phyloP scores from a whole-genome alignment of 1,284 basidiomycete species.

The Heterobasidion annosum region DNA sequence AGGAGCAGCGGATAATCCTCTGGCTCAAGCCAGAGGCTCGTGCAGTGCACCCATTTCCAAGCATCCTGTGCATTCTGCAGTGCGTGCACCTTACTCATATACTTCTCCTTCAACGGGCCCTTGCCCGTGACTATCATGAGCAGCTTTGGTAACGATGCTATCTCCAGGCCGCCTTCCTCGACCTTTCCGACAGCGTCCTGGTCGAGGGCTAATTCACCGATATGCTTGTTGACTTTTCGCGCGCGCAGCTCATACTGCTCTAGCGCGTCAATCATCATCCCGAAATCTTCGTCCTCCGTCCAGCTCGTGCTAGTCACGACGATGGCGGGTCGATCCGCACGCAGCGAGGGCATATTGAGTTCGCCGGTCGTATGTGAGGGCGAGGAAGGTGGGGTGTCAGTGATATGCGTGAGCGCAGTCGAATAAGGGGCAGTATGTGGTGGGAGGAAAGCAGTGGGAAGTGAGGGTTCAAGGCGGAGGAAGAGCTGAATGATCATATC shows the following conservation, averaged over 20 bases:
- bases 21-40: conserved; percentile 83
- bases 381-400: not conserved
- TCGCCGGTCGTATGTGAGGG: conserved; percentile 18
- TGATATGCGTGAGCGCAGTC: conserved; percentile 47
- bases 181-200: conserved; percentile 52
- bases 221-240: conserved; percentile 41
- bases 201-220: conserved; percentile 33
- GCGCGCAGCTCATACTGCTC: conserved; percentile 60
- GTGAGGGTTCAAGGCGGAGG: conserved; percentile 32
- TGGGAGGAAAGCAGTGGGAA: conserved; percentile 34
- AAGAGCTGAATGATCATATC: conserved; percentile 37
- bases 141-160: conserved; percentile 54
- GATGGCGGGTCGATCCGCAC: conserved; percentile 74
- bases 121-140: conserved; percentile 89
- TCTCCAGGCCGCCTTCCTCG: conserved; percentile 37
- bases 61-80: conserved; percentile 36
- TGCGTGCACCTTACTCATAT: conserved; percentile 54
- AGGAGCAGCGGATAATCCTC: conserved; percentile 82
- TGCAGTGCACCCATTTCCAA: conserved; percentile 80
- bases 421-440: conserved; percentile 39
- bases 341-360: conserved; percentile 26
- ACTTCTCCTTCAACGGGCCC: conserved; percentile 69
- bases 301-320: conserved; percentile 92
- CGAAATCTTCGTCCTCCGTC: conserved; percentile 97
- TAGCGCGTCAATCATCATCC: conserved; percentile 72